Evolutionary conservation across 192 early-diverging fungal species (phyloP), one percentile per base, ranked within the genome.

Genomic region (Podila minutissima): DNA sequence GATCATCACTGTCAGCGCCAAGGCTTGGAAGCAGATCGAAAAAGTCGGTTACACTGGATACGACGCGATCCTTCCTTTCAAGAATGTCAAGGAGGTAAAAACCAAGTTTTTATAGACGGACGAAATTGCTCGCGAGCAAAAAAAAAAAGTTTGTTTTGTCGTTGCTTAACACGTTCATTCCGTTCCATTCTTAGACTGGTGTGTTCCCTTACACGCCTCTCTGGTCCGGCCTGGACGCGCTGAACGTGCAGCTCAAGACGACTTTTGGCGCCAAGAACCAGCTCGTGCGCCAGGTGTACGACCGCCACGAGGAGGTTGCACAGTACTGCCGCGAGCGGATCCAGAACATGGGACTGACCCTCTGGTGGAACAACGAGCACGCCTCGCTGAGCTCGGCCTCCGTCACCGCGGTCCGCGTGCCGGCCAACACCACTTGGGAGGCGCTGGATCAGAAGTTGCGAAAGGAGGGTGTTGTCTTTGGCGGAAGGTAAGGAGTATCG

Each of bases 11-110:
- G 71, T 81, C 4, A 81, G 77, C 26, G 58, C 64, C 4, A 81
- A 81, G 49, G 77, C 77, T 2, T 81, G 77, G 77, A 73, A 62
- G 49, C 77, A 81, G 58, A 73, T 81, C 31, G 71, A 81, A 51
- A 73, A 81, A 48, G 77, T 81, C 15, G 71, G 58, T 2, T 81
- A 81, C 59, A 69, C 67, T 5, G 77, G 77, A 15, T 81, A 81
- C 41, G 77, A 81, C 4, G 77, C 77, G 7, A 35, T 81, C 22
- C 62, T 73, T 11, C 77, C 70, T 5, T 81, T 81, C 66, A 72
- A 69, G 37, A 24, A 11, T 17, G 28, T 58, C 12, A 62, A 78
- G 37, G 57, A 71, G 71, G 71, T 81, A 58, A 67, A 35, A 33
- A 4, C 33, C 3, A 33, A 19, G 5, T n/a, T 55, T 55, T 22